These are phyloP conservation scores for Phytophthora melonis DNA, from an alignment of 352 stramenopile genomes.

Conservation along the genomic window DNA sequence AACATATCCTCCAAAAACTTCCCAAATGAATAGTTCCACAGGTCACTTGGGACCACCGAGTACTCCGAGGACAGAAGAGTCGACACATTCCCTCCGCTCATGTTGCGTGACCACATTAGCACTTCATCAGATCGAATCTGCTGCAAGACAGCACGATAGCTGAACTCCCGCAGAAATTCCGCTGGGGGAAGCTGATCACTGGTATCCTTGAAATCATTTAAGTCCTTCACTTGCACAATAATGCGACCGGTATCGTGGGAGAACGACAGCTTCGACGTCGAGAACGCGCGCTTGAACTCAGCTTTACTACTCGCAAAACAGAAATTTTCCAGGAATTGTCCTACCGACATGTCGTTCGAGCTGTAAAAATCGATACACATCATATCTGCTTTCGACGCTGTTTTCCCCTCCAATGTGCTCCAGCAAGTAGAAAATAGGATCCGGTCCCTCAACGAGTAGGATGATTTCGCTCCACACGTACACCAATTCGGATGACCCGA, in stretches of 20 bases:
- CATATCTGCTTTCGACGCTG: conserved; percentile 85
- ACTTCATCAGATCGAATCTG: conserved; percentile 69
- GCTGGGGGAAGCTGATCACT: conserved; percentile 58
- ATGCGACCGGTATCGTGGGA: conserved; percentile 84
- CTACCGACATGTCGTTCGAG: conserved; percentile 84
- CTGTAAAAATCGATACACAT: conserved; percentile 92
- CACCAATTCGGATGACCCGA: conserved; percentile 53
- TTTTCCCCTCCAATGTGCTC: conserved; percentile 80
- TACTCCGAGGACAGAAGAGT: conserved; percentile 60
- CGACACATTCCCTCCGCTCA: conserved; percentile 25
- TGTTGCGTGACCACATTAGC: conserved; percentile 73
- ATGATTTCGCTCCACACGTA: conserved; percentile 71
- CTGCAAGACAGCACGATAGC: conserved; percentile 64
- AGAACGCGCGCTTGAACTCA: conserved; percentile 85
- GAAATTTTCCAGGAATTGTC: conserved; percentile 83
- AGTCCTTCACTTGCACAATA: conserved; percentile 75
- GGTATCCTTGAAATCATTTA: conserved; percentile 74
- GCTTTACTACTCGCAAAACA: conserved; percentile 76
- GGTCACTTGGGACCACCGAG: conserved; percentile 64
- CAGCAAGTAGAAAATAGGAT: conserved; percentile 89
- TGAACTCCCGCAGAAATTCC: conserved; percentile 72
- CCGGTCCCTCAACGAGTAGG: conserved; percentile 63
- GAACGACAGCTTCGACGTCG: conserved; percentile 83
- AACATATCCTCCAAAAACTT: conserved; percentile 90
- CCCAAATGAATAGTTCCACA: conserved; percentile 90